Conservation (phyloP, 2,329 filamentous ascomycete species). For the Curvularia hawaiiensis region DNA sequence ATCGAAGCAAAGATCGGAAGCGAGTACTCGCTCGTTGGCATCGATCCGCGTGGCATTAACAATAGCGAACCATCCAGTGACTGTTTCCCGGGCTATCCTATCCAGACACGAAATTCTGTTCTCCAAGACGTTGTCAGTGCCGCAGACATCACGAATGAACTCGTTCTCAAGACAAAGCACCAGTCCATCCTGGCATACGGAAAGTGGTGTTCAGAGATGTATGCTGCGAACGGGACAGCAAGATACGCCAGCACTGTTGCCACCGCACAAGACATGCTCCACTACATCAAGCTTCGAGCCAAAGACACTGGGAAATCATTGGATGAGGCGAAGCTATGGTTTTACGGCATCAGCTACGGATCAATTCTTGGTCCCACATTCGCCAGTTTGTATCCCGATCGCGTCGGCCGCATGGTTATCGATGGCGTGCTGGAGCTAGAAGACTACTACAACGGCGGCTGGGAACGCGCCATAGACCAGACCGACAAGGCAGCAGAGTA, state of each 20-base stretch:
- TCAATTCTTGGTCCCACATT: conserved; percentile 55
- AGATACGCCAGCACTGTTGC: conserved; percentile 40
- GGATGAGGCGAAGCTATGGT: conserved; percentile 44
- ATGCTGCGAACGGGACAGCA: conserved; percentile 26
- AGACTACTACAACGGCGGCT: conserved; percentile 54
- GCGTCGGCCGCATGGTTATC: conserved; percentile 50
- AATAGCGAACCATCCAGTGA: conserved; percentile 16
- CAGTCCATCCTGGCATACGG: conserved; percentile 20
- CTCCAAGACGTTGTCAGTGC: not conserved
- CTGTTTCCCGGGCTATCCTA: conserved; percentile 16
- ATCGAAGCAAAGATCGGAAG: conserved; percentile 8
- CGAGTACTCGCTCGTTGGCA: conserved; percentile 43
- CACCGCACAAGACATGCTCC: conserved; percentile 38
- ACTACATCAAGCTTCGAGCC: conserved; percentile 31
- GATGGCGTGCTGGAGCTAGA: conserved; percentile 50
- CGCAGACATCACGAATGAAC: not conserved
- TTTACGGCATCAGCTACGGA: conserved; percentile 53
- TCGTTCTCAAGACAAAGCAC: not conserved
- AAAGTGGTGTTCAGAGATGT: conserved; percentile 25
- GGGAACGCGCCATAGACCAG: conserved; percentile 51
- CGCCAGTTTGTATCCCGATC: conserved; percentile 52
- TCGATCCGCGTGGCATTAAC: conserved; percentile 39
- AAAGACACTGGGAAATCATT: conserved; percentile 20
- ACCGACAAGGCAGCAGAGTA: conserved; percentile 59
- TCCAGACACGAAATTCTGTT: not conserved